Base-by-base conservation (phyloP, 1,284 basidiomycete species). In the Ganoderma resinaceum region DNA sequence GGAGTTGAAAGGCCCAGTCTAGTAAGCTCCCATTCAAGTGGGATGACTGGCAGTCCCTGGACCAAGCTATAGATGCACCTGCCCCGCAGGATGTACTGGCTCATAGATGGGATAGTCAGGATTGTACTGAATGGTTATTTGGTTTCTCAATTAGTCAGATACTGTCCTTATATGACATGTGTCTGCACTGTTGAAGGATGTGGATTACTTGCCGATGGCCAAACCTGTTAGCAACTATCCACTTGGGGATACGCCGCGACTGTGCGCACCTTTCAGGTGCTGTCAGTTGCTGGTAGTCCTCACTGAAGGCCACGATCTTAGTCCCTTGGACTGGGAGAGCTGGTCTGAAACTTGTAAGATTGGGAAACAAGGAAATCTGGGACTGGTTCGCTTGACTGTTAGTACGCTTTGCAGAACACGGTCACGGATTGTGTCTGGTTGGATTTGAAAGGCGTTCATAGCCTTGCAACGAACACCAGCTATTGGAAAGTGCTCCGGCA, bases 131-230 rank as follows among this genome's bases (percentile, higher is more conserved):
- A 62, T 33, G 29, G 42, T 37, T 66, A 46, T 55, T 67, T 65
- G 40, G 35, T 52, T 42, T 42, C 52, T 67, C 70, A 42, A 53
- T 31, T 35, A 40, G 63, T 71, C 69, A 49, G 66, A 52, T 55
- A 62, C 62, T 67, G 72, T 73, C 72, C 65, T 66, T 76, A 60
- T 69, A 68, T 65, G 69, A 66, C 63, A 66, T 61, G 67, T 71
- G 73, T 53, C 66, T 65, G 76, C 69, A 40, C 68, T 72, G 72
- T 63, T 65, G 75, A 78, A 78, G 79, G 76, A 75, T 79, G 79
- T 79, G 80, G 79, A 80, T 81, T 80, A 76, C 74, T 81, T 81
- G 79, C 80, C 78, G 75, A 80, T 82, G 78, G 81, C 78, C 77
- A 82, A 77, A 76, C 76, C 78, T 78, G 77, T 74, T 75, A 59